These are phyloP conservation scores for Calonectria ilicicola DNA, from an alignment of 2,329 filamentous ascomycete species.

Conservation along the genomic window DNA sequence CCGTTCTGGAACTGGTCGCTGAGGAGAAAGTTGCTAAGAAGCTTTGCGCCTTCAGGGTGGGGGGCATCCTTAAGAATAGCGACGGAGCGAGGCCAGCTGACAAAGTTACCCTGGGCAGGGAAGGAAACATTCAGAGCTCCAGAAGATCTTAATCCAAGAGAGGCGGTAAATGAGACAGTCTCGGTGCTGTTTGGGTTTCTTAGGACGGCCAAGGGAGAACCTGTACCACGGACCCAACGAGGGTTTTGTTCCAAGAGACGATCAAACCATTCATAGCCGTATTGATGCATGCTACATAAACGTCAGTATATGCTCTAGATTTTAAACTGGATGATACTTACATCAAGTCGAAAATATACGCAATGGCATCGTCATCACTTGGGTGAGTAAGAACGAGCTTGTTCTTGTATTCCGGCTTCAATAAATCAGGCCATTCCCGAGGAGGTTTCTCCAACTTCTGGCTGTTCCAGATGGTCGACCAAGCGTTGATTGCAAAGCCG, in stretches of 20 bases:
- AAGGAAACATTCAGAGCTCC: not conserved
- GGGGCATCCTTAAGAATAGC: not conserved
- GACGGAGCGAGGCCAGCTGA: not conserved
- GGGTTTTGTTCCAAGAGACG: not conserved
- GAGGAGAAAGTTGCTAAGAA: not conserved
- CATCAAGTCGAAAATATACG: not conserved
- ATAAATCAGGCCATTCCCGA: slow-evolving; percentile 3
- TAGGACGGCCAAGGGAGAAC: not conserved
- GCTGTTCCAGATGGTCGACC: not conserved
- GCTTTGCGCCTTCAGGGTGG: not conserved
- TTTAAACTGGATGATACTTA: not conserved
- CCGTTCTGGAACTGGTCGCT: slow-evolving; percentile 3
- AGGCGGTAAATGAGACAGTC: not conserved
- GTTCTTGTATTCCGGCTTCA: slow-evolving; percentile 9
- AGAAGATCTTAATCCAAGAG: not conserved
- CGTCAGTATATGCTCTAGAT: not conserved
- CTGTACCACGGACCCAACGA: not conserved
- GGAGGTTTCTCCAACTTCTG: not conserved
- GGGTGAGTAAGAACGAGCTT: slow-evolving; percentile 3
- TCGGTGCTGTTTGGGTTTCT: not conserved
- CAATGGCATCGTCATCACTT: slow-evolving; percentile 5
- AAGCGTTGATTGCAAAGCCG: not conserved
- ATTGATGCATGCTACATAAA: not conserved
- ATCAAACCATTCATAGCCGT: not conserved
- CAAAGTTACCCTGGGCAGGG: not conserved